These are phyloP conservation scores for Botrytis porri DNA, from an alignment of 2,329 filamentous ascomycete species.

Conservation along the genomic window DNA sequence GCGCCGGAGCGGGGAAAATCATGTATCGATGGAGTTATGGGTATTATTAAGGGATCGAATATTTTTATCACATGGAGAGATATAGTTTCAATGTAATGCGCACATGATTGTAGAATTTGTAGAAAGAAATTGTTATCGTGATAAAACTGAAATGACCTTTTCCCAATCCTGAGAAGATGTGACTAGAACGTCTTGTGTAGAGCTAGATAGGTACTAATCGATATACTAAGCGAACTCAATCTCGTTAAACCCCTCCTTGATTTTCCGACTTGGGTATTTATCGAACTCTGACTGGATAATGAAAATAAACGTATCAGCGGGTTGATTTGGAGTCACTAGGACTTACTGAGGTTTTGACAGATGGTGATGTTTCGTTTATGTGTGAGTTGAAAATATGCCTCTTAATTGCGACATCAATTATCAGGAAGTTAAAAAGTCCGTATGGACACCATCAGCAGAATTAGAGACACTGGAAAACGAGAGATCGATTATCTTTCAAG, in stretches of 20 bases:
- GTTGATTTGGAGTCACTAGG: background rate
- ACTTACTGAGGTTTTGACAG: fast-evolving
- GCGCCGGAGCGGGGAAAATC: background rate
- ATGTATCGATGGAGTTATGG: background rate
- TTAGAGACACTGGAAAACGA: background rate
- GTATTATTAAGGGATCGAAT: background rate
- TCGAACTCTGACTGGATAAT: background rate
- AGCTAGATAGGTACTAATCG: background rate
- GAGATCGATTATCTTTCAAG: background rate
- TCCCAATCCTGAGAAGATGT: background rate
- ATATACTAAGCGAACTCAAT: background rate
- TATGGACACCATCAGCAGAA: background rate
- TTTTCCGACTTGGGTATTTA: background rate
- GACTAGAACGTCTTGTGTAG: background rate
- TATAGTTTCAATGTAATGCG: background rate
- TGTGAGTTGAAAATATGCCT: background rate
- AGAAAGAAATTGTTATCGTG: background rate
- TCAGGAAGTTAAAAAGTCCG: background rate
- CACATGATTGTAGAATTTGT: background rate
- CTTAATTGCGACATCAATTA: background rate
- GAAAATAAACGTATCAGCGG: fast-evolving
- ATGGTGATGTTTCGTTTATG: too few species aligned
- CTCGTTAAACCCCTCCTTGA: background rate
- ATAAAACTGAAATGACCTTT: background rate
- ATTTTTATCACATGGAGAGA: background rate